Evolutionary conservation across 148 eudicot species (phyloP).

Genomic region (Camellia japonica): DNA sequence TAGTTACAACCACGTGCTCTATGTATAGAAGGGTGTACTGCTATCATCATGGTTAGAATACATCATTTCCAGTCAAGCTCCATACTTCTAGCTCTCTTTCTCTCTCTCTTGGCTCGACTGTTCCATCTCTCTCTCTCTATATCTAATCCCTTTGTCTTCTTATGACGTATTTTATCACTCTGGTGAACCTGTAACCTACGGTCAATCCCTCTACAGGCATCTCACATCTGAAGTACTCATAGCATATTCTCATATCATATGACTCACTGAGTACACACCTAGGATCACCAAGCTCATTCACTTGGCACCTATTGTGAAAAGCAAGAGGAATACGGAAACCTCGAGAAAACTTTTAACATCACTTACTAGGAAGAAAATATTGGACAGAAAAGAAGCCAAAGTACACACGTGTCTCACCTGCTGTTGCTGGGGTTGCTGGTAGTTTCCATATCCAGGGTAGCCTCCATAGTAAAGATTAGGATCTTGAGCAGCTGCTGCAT

Average conservation of each 20-base stretch:
- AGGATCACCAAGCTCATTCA: neutral
- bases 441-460: conserved; percentile 81
- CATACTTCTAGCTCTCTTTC: too few relatives aligned
- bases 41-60: too few relatives aligned
- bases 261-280: too few relatives aligned
- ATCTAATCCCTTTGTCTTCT: neutral
- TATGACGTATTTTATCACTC: too few relatives aligned
- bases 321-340: neutral
- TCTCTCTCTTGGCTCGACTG: too few relatives aligned
- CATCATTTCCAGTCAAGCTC: too few relatives aligned
- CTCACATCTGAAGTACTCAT: neutral
- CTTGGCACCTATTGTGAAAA: neutral
- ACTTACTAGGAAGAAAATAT: neutral
- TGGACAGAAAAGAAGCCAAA: neutral
- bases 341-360: neutral
- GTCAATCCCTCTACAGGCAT: neutral
- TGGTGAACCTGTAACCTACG: too few relatives aligned
- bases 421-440: conserved; percentile 61
- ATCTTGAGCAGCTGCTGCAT: conserved; percentile 74
- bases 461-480: conserved; percentile 81
- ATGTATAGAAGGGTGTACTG: too few relatives aligned
- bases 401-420: conserved; percentile 6
- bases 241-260: too few relatives aligned
- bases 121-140: too few relatives aligned
- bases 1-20: too few relatives aligned